These are phyloP conservation scores for Tricholoma bakamatsutake DNA, from an alignment of 768 basidiomycete genomes.

Conservation along the genomic window DNA sequence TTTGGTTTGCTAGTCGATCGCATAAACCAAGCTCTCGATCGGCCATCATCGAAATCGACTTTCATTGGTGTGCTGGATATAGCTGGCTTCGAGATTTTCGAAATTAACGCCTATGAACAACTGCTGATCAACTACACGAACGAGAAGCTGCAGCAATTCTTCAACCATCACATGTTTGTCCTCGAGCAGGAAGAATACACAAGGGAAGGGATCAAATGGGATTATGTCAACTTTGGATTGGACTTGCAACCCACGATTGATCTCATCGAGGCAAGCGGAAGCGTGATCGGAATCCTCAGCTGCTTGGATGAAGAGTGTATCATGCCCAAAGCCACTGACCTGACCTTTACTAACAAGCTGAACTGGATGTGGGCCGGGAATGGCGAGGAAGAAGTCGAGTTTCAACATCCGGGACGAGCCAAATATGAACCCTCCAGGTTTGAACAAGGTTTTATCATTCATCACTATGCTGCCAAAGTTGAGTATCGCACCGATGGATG, in stretches of 20 bases:
- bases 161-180: constrained; percentile 99
- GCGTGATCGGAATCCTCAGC: constrained; percentile 83
- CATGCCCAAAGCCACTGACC: constrained; percentile 97
- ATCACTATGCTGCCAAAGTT: constrained; percentile 95
- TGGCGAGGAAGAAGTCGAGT: constrained; percentile 40
- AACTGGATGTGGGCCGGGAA: constrained; percentile 65
- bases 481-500: constrained; percentile 95
- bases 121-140: constrained; percentile 98
- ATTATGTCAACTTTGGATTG: constrained; percentile 95
- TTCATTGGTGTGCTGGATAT: constrained; percentile 99
- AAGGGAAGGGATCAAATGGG: constrained; percentile 95
- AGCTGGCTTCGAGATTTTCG: constrained; percentile 97
- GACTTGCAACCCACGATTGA: constrained; percentile 98
- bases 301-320: constrained; percentile 97
- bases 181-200: constrained; percentile 98
- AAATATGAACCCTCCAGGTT: constrained; percentile 89
- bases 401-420: constrained; percentile 63
- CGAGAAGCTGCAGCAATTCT: constrained; percentile 96
- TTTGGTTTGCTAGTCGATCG: constrained; percentile 92
- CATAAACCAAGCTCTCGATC: constrained; percentile 90
- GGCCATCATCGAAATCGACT: constrained; percentile 85
- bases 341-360: constrained; percentile 92
- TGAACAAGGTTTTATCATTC: constrained; percentile 89
- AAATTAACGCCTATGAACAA: constrained; percentile 93
- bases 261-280: constrained; percentile 84